A percentile compares a stretch with the other conserved stretches of the same genome.
Conservation (phyloP, 805 yeast genomes). For the Yarrowia hollandica region DNA sequence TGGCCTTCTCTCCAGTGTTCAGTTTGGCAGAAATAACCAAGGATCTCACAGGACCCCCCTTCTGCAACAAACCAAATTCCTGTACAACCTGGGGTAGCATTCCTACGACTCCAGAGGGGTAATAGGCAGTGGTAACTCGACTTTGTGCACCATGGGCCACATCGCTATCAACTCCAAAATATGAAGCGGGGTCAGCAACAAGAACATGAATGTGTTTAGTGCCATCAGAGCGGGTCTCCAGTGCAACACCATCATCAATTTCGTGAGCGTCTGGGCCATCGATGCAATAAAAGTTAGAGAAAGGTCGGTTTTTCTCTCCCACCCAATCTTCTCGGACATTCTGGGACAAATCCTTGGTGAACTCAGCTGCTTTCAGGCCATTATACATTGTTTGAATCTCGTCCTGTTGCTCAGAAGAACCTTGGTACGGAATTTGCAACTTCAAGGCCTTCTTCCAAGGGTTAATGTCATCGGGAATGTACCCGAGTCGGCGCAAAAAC, state of each 20-base stretch:
- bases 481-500: neutral
- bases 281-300: slow-evolving; percentile 61
- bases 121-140: slow-evolving; percentile 57
- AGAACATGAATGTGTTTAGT: slow-evolving; percentile 57
- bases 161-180: slow-evolving; percentile 43
- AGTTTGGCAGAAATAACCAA: slow-evolving; percentile 1
- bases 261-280: slow-evolving; percentile 81
- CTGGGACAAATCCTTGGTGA: neutral
- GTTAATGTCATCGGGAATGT: slow-evolving; percentile 6
- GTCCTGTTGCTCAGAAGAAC: slow-evolving; percentile 12
- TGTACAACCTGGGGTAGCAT: slow-evolving; percentile 60
- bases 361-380: neutral
- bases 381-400: slow-evolving; percentile 10
- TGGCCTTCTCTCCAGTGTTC: neutral
- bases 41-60: slow-evolving; percentile 1
- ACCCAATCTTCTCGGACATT: neutral
- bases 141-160: slow-evolving; percentile 7
- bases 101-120: slow-evolving; percentile 63
- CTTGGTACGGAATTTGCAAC: slow-evolving; percentile 17
- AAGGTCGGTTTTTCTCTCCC: neutral
- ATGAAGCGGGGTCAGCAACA: slow-evolving; percentile 84
- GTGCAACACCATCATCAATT: slow-evolving; percentile 89
- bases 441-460: slow-evolving; percentile 11
- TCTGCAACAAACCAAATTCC: slow-evolving; percentile 5
- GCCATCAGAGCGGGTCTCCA: slow-evolving; percentile 39